These are phyloP conservation scores for Entomortierella parvispora DNA, from an alignment of 192 early-diverging fungal genomes.

Conservation along the genomic window DNA sequence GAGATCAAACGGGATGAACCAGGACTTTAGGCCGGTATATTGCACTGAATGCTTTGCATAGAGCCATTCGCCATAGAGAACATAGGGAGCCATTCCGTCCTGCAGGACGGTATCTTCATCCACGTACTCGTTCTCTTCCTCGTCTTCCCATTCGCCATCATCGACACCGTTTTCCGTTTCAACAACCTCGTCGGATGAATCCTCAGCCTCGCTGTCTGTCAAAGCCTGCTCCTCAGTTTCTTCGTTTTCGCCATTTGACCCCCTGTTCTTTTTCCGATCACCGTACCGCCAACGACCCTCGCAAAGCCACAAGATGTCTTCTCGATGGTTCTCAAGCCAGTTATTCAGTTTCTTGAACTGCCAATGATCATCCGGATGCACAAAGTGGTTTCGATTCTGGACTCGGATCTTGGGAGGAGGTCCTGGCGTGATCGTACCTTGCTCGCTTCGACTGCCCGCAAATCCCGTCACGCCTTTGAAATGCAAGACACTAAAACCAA, in stretches of 20 bases:
- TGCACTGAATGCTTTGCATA: constrained; percentile 50
- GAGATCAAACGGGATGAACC: constrained; percentile 50
- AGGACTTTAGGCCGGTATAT: constrained; percentile 40
- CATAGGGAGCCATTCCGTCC: constrained; percentile 50
- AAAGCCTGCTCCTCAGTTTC: constrained; percentile 1
- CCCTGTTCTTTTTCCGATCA: background rate
- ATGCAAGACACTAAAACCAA: constrained; percentile 50
- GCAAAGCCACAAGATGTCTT: constrained; percentile 35
- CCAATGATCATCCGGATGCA: constrained; percentile 53
- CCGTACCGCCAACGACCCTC: constrained; percentile 41
- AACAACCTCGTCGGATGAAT: background rate
- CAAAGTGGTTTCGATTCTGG: constrained; percentile 51
- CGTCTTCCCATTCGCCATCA: constrained; percentile 32
- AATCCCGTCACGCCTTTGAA: constrained; percentile 43
- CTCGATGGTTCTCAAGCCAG: constrained; percentile 42
- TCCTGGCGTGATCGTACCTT: background rate
- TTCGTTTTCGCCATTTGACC: background rate
- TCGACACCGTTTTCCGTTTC: no score
- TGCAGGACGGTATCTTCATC: constrained; percentile 47
- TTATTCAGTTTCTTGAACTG: constrained; percentile 49
- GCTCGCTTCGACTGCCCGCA: no score
- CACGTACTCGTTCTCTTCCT: constrained; percentile 36
- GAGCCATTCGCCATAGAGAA: constrained; percentile 51
- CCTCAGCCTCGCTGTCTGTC: background rate
- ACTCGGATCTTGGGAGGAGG: constrained; percentile 45